These are phyloP conservation scores for Plasmodium reichenowi DNA, from an alignment of 169 alveolate species.

Conservation along the genomic window DNA sequence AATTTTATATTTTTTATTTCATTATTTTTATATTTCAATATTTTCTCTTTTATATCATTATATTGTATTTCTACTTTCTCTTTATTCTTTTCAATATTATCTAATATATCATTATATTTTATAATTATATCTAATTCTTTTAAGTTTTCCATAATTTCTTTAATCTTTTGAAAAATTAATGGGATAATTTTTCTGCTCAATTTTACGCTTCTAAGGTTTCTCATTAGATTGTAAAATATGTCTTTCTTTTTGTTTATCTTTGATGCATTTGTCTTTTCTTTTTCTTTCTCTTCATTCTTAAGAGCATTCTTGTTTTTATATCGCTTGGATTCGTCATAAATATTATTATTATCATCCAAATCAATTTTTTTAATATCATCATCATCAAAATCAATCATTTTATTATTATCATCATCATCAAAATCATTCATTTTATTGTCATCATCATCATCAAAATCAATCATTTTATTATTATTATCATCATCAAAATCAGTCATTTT, in stretches of 20 bases:
- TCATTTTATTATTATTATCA: too few species aligned
- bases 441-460: too few species aligned
- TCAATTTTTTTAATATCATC: too few species aligned
- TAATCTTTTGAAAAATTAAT: slow-evolving; percentile 50
- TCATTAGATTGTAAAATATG: slow-evolving; percentile 67
- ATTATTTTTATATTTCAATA: slow-evolving; percentile 72
- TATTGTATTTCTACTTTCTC: slow-evolving; percentile 90
- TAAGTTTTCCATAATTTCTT: slow-evolving; percentile 59
- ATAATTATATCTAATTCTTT: slow-evolving; percentile 39
- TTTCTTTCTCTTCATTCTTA: background rate
- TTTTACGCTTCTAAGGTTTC: slow-evolving; percentile 54
- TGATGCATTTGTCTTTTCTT: background rate
- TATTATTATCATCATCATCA: too few species aligned
- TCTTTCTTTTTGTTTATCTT: slow-evolving; percentile 40
- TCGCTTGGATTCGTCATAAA: too few species aligned
- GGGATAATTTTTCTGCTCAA: slow-evolving; percentile 65
- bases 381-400: too few species aligned
- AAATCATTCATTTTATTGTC: too few species aligned
- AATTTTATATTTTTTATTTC: slow-evolving; percentile 62
- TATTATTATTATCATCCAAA: too few species aligned
- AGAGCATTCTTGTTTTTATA: too few species aligned
- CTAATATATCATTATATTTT: slow-evolving; percentile 78
- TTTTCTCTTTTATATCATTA: slow-evolving; percentile 89
- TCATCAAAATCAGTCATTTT: too few species aligned
- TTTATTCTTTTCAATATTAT: slow-evolving; percentile 81